Evolutionary conservation across 192 early-diverging fungal species (phyloP).

Genomic region (Backusella westeae): DNA sequence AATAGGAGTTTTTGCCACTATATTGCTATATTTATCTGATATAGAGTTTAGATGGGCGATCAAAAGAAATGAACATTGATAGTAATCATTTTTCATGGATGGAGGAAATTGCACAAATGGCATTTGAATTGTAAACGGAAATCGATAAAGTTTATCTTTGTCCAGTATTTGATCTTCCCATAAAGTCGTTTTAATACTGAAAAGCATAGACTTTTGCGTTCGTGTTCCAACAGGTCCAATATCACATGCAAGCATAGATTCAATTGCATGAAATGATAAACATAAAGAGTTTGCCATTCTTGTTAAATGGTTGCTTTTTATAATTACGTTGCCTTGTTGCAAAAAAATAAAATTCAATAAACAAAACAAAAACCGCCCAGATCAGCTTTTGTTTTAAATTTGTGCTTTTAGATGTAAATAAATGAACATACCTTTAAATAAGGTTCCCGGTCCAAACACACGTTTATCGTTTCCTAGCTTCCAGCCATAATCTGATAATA

Average conservation of each 20-base stretch:
- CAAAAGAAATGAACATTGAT: background rate
- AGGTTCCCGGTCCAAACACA: background rate
- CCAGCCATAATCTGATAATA: slow-evolving; percentile 11
- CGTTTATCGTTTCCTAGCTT: background rate
- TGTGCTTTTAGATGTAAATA: background rate
- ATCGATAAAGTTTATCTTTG: background rate
- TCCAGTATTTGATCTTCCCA: background rate
- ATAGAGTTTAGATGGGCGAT: background rate
- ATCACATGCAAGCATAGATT: background rate
- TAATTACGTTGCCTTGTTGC: background rate
- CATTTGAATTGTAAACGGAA: slow-evolving; percentile 4
- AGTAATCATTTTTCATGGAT: background rate
- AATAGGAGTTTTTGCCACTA: background rate
- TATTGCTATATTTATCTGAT: background rate
- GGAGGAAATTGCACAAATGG: slow-evolving; percentile 11
- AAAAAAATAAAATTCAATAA: background rate
- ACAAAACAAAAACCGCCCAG: background rate
- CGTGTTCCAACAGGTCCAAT: background rate
- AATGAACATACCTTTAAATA: background rate
- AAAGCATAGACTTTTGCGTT: background rate
- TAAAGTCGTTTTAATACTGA: background rate
- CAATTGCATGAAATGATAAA: background rate
- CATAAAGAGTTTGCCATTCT: background rate
- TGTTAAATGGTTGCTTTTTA: background rate
- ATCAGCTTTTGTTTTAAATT: background rate